phyloP scores from a whole-genome alignment of 257 asterid species.

The Solanum microdontum region DNA sequence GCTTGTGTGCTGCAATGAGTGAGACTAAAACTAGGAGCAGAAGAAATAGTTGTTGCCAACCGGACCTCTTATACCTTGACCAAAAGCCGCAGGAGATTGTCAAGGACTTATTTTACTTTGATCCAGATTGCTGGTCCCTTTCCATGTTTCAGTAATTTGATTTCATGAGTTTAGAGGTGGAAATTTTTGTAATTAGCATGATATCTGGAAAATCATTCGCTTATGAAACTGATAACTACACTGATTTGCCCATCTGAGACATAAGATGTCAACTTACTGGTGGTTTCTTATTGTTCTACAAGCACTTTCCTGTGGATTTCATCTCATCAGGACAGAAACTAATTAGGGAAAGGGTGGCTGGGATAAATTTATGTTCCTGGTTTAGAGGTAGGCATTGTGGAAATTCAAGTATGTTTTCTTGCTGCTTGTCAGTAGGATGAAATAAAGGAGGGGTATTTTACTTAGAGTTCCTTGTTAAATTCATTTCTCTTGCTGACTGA shows the following conservation, averaged over 20 bases:
- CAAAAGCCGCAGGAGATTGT: not conserved
- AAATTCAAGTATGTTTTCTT: not conserved
- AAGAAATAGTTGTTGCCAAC: not conserved
- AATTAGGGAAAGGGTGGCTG: not conserved
- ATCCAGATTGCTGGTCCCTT: not conserved
- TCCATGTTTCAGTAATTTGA: not conserved
- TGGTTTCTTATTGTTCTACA: not conserved
- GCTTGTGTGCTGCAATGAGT: not conserved
- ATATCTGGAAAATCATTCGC: not conserved
- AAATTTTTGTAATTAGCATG: not conserved
- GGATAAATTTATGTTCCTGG: not conserved
- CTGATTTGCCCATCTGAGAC: not conserved
- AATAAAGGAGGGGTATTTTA: not conserved
- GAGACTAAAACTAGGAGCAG: not conserved
- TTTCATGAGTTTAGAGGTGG: not conserved
- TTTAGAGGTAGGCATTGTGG: not conserved
- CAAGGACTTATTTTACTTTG: not conserved
- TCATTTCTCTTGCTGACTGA: not conserved
- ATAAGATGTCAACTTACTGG: not conserved
- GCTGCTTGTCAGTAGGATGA: not conserved
- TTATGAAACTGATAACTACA: not conserved
- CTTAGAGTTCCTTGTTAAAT: not conserved
- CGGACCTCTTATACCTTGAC: not conserved
- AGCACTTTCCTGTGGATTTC: not conserved
- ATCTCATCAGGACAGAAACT: not conserved